Evolutionary conservation across 192 early-diverging fungal genomes (phyloP).

Genomic region (Podila epigama): DNA sequence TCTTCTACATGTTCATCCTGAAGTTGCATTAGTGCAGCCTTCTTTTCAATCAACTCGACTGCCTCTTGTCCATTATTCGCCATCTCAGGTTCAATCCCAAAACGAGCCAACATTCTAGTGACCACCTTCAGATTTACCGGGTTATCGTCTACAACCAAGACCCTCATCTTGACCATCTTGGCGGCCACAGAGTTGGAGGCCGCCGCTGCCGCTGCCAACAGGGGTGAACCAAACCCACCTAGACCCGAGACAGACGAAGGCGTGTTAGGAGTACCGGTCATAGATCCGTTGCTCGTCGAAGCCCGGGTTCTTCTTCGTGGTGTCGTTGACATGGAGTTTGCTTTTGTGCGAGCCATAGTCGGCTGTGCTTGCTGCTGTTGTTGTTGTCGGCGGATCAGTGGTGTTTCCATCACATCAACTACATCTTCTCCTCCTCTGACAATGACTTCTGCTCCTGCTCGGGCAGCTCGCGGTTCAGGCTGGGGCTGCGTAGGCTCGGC

Average conservation of each 20-base stretch:
- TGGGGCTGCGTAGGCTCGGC: constrained; percentile 16
- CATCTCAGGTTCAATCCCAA: constrained; percentile 30
- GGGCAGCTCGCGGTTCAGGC: constrained; percentile 31
- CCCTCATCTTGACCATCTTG: constrained; percentile 29
- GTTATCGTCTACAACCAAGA: constrained; percentile 59
- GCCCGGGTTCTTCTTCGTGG: not conserved
- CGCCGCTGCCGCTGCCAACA: constrained; percentile 24
- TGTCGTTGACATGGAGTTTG: not conserved
- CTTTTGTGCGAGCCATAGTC: no score
- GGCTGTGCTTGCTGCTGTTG: not conserved
- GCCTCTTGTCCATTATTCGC: constrained; percentile 53
- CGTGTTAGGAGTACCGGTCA: constrained; percentile 3
- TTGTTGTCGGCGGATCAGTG: not conserved
- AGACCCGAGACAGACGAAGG: not conserved
- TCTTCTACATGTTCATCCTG: not conserved
- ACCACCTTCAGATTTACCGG: constrained; percentile 52
- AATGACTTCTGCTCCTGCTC: no score
- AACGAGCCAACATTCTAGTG: constrained; percentile 39
- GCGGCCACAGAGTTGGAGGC: constrained; percentile 21
- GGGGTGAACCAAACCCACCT: constrained; percentile 18
- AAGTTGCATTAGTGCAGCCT: constrained; percentile 15
- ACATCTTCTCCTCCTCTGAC: no score
- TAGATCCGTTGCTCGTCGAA: not conserved
- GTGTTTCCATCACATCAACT: constrained; percentile 1
- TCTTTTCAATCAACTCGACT: constrained; percentile 47